Base-by-base conservation (phyloP, 345 rosid species). In the Syzygium jambos region DNA sequence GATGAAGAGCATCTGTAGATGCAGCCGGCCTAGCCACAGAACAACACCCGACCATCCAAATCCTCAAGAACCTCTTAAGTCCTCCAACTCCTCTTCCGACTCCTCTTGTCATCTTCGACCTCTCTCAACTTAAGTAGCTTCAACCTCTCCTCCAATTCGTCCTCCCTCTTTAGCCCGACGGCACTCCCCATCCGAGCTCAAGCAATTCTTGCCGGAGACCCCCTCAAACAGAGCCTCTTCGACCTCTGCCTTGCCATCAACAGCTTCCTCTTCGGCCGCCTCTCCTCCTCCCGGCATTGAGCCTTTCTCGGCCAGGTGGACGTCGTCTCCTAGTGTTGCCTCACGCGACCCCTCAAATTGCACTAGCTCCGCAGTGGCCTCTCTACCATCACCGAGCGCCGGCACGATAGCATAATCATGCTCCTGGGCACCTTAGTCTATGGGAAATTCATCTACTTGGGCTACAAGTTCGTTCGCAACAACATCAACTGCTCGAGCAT, bases 401-500 rank as follows among this genome's bases (percentile, higher is more conserved):
- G 91, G 10, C 93, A 92, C 65, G 68, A 85, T 16, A 93, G 90
- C 85, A 68, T 92, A 7, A 86, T 89, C 78, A 92, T 90, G 86
- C 90, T 93, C 55, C 85, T 91, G 77, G 93, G 93, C 11, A 92
- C 90, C 49, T 91, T 90, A 14, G n/a, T 91, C 10, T 89, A 91
- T 2, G 92, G 91, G 54, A 91, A 91, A 52, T 85, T 84, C 51
- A 89, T 91, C 21, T 93, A 92, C 85, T 88, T 93, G 29, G 95
- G 89, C 9, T 91, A 92, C 55, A 92, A 92, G 54, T 87, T 92
- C 16, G 90, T 89, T 30, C 93, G 90, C 65, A 93, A 91, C 63
- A 92, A 88, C 84, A 89, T 93, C 65, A 92, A 91, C 88, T 89
- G 91, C 91, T 86, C 92, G 17, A 90, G 92, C 85, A 87, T 93